Percentiles rank a stretch among this genome's conserved stretches.
These are phyloP conservation scores for Syzygium aromaticum DNA, from an alignment of 345 rosid genomes.

Conservation along the genomic window DNA sequence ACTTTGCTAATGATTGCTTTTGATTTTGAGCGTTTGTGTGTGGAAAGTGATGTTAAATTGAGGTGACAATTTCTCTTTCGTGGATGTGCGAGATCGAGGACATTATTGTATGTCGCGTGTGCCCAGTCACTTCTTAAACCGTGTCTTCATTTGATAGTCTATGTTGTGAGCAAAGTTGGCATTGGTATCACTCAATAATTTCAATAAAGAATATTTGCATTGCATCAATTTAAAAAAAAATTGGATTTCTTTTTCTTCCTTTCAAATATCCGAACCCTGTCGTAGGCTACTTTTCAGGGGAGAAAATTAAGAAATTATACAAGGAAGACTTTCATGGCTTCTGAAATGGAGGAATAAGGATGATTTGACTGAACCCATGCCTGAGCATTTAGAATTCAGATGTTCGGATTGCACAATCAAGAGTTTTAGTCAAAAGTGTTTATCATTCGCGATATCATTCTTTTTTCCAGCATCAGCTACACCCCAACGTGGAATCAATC, in stretches of 20 bases:
- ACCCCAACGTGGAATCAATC: background rate
- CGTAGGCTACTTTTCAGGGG: background rate
- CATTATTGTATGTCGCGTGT: background rate
- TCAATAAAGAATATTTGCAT: background rate
- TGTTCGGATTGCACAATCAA: background rate
- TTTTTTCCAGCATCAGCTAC: background rate
- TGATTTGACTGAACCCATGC: background rate
- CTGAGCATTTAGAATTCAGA: background rate
- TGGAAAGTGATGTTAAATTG: background rate
- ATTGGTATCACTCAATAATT: background rate
- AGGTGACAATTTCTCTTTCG: background rate
- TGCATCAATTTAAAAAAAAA: background rate
- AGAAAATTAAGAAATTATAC: background rate
- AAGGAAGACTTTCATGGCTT: background rate
- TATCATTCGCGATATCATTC: background rate
- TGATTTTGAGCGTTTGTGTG: background rate
- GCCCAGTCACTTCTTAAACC: background rate
- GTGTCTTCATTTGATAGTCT: background rate
- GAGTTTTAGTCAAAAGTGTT: background rate
- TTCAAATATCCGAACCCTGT: background rate
- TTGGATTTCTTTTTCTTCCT: background rate
- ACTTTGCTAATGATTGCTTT: background rate
- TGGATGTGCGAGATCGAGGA: background rate
- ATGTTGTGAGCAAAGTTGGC: background rate
- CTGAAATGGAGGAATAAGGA: background rate